Conservation (phyloP, 768 basidiomycete species). For the Tulasnella sp. region DNA sequence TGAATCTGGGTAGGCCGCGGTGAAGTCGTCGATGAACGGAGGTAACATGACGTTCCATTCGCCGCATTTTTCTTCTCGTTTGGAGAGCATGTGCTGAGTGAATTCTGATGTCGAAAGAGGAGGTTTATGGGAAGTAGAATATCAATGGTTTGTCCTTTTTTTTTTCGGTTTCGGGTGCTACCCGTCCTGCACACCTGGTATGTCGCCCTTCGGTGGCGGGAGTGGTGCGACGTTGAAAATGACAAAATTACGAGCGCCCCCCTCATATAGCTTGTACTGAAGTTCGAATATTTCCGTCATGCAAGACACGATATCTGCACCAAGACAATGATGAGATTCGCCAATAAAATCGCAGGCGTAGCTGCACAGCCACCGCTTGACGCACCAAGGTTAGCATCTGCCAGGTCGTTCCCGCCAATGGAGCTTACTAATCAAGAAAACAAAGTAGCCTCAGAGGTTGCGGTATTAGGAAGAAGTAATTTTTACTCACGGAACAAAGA, state of each 20-base stretch:
- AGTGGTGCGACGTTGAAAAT: slow-evolving; percentile 51
- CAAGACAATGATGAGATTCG: background rate
- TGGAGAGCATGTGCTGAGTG: background rate
- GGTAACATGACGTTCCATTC: slow-evolving; percentile 43
- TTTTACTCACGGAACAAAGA: slow-evolving; percentile 39
- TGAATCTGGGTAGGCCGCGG: slow-evolving; percentile 36
- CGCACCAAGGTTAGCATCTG: background rate
- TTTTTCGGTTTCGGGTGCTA: too few species aligned
- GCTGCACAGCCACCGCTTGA: background rate
- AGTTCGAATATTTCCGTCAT: slow-evolving; percentile 30
- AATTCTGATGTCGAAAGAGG: background rate
- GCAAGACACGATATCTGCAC: background rate
- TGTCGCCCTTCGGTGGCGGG: background rate
- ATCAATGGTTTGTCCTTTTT: too few species aligned
- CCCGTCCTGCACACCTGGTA: background rate
- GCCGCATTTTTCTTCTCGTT: slow-evolving; percentile 4
- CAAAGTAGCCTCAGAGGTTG: background rate
- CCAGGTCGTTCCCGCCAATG: slow-evolving; percentile 57
- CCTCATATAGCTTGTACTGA: slow-evolving; percentile 43
- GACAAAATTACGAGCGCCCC: slow-evolving; percentile 47
- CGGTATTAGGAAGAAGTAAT: background rate
- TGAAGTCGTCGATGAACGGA: slow-evolving; percentile 33
- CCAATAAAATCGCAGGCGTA: background rate
- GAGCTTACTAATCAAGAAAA: slow-evolving; percentile 41
- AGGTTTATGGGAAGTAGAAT: background rate